These are phyloP conservation scores for Pseudocercospora fijiensis DNA, from an alignment of 2,329 filamentous ascomycete species.

Conservation along the genomic window DNA sequence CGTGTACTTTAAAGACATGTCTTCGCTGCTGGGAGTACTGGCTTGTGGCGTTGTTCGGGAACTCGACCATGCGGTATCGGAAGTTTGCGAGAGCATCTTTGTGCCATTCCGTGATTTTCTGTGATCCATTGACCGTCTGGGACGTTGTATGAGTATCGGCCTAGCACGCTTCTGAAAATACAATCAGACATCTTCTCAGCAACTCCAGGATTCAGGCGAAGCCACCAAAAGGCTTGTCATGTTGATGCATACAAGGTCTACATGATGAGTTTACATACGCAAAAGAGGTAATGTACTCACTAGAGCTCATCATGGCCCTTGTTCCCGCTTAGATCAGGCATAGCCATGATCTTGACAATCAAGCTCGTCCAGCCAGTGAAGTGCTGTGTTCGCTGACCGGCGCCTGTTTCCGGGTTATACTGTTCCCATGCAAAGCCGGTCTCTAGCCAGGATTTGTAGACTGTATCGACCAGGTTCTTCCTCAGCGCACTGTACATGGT, in stretches of 20 bases:
- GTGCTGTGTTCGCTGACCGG: conserved; percentile 93
- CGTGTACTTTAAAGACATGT: background rate
- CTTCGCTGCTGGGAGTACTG: background rate
- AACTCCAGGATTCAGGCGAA: background rate
- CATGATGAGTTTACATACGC: background rate
- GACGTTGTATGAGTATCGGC: background rate
- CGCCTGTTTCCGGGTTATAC: conserved; percentile 89
- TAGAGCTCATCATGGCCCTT: conserved; percentile 53
- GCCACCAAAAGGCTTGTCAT: background rate
- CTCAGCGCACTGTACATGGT: conserved; percentile 74
- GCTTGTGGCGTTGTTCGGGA: conserved; percentile 5
- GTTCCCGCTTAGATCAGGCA: conserved; percentile 65
- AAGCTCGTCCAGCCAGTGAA: conserved; percentile 99
- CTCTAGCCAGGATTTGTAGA: conserved; percentile 81
- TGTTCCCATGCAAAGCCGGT: conserved; percentile 99
- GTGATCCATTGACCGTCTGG: conserved; percentile 7
- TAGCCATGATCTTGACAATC: conserved; percentile 94
- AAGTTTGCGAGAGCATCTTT: conserved; percentile 10
- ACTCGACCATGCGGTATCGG: conserved; percentile 10
- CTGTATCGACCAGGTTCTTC: conserved; percentile 81
- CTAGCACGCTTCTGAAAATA: background rate
- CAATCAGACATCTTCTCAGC: background rate
- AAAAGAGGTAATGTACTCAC: conserved; percentile 5
- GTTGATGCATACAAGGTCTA: background rate
- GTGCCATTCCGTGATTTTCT: conserved; percentile 4